phyloP scores from a whole-genome alignment of 192 early-diverging fungal species.

The Chytriomyces sp. region DNA sequence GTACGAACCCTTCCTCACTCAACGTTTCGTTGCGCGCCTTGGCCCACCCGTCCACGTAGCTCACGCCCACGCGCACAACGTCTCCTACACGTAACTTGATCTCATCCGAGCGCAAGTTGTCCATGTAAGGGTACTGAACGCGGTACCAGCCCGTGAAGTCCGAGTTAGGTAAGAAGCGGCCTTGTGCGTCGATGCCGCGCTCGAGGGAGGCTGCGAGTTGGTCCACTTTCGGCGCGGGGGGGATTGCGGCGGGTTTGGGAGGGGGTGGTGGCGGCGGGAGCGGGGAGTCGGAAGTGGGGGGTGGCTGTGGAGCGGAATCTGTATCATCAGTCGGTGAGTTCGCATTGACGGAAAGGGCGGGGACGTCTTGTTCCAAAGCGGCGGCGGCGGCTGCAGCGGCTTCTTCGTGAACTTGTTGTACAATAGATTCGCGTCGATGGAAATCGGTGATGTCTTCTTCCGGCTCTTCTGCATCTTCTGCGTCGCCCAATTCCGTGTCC shows the following conservation, averaged over 20 bases:
- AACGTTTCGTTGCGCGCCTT: conserved; percentile 18
- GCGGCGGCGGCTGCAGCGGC: too few species aligned
- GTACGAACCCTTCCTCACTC: conserved; percentile 20
- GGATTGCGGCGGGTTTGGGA: too few species aligned
- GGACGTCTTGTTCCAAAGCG: too few species aligned
- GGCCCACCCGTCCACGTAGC: conserved; percentile 32
- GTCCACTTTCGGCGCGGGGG: neutral
- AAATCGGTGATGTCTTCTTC: too few species aligned
- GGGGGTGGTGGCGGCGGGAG: too few species aligned
- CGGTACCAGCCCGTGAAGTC: conserved; percentile 16
- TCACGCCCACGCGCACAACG: conserved; percentile 13
- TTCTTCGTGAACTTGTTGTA: too few species aligned
- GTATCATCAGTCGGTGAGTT: too few species aligned
- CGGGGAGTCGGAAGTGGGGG: too few species aligned
- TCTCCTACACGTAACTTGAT: conserved; percentile 15
- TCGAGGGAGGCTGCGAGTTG: conserved; percentile 15
- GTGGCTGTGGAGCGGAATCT: too few species aligned
- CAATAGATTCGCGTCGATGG: too few species aligned
- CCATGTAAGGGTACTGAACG: conserved; percentile 23
- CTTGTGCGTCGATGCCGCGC: conserved; percentile 13
- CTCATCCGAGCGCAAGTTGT: conserved; percentile 8
- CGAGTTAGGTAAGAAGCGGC: conserved; percentile 19
- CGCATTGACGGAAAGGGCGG: too few species aligned
- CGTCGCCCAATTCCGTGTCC: neutral
- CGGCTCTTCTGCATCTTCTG: neutral